A percentile compares a stretch with the other conserved stretches of the same genome.
Conservation (phyloP, 1,139 yeast genomes). For the Debaryomyces subglobosus region DNA sequence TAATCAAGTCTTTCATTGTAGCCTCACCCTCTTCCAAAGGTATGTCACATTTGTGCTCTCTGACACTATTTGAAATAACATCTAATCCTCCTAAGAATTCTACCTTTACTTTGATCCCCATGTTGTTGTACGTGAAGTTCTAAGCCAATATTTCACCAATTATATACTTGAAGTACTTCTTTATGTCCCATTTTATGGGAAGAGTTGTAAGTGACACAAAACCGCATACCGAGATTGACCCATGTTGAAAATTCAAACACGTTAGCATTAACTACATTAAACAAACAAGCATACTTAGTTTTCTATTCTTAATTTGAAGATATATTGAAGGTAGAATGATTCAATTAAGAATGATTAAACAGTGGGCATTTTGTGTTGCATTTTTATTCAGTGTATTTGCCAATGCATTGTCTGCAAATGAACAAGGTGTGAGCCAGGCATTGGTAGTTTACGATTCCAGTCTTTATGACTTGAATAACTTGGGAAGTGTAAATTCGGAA, state of each 20-base stretch:
- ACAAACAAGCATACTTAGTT: background rate
- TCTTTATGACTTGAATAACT: constrained; percentile 24
- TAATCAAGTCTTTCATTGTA: constrained; percentile 60
- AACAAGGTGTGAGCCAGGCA: constrained; percentile 19
- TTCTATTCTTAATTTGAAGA: constrained; percentile 3
- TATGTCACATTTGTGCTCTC: constrained; percentile 49
- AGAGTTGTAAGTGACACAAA: constrained; percentile 4
- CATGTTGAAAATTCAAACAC: constrained; percentile 7
- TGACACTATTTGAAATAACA: constrained; percentile 57
- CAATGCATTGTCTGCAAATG: constrained; percentile 8
- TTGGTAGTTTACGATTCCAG: constrained; percentile 39
- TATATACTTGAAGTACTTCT: background rate
- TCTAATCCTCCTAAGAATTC: constrained; percentile 72
- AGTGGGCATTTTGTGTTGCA: constrained; percentile 9
- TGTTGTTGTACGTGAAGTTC: constrained; percentile 8
- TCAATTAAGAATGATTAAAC: constrained; percentile 6
- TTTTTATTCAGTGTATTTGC: constrained; percentile 14
- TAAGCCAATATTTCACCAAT: background rate
- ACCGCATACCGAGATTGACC: constrained; percentile 1
- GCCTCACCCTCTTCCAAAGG: constrained; percentile 47
- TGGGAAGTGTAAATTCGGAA: constrained; percentile 20
- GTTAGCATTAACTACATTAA: constrained; percentile 2
- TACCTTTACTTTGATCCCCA: constrained; percentile 38
- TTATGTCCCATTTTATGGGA: background rate
- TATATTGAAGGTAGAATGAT: constrained; percentile 1